Conservation (phyloP, 1,139 yeast genomes). For the Fermentozyma sake region DNA sequence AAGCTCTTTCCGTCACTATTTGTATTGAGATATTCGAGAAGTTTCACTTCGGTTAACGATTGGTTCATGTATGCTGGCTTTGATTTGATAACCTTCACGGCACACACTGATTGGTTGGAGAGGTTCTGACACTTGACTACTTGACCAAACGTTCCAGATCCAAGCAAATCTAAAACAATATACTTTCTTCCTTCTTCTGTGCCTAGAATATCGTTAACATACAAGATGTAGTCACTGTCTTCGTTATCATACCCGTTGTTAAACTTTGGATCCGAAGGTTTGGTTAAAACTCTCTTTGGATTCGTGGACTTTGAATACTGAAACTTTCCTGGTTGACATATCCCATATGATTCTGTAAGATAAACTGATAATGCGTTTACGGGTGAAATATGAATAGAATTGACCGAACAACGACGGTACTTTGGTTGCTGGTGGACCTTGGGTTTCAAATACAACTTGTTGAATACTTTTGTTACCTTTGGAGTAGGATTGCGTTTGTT, state of each 20-base stretch:
- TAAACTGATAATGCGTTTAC: slow-evolving; percentile 75
- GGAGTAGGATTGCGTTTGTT: slow-evolving; percentile 34
- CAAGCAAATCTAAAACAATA: slow-evolving; percentile 82
- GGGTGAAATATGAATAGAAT: slow-evolving; percentile 82
- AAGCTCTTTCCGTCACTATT: slow-evolving; percentile 75
- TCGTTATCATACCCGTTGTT: slow-evolving; percentile 88
- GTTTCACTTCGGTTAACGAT: slow-evolving; percentile 83
- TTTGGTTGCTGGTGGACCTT: slow-evolving; percentile 61
- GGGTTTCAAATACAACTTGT: slow-evolving; percentile 58
- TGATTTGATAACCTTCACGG: slow-evolving; percentile 91
- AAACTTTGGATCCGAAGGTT: slow-evolving; percentile 79
- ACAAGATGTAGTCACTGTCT: slow-evolving; percentile 84
- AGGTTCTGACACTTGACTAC: slow-evolving; percentile 96
- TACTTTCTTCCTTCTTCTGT: slow-evolving; percentile 83
- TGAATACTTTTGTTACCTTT: slow-evolving; percentile 31
- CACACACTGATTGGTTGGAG: slow-evolving; percentile 82
- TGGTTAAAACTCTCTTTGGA: slow-evolving; percentile 88
- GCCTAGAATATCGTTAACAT: slow-evolving; percentile 92
- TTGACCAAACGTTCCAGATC: slow-evolving; percentile 98
- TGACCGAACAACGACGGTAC: slow-evolving; percentile 75
- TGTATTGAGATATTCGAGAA: slow-evolving; percentile 74
- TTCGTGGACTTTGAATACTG: slow-evolving; percentile 81
- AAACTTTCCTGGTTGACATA: slow-evolving; percentile 81
- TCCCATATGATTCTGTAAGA: slow-evolving; percentile 72
- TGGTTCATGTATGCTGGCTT: slow-evolving; percentile 91